Conservation (phyloP, 164 flowering plant species). For the Magnolia sinica region DNA sequence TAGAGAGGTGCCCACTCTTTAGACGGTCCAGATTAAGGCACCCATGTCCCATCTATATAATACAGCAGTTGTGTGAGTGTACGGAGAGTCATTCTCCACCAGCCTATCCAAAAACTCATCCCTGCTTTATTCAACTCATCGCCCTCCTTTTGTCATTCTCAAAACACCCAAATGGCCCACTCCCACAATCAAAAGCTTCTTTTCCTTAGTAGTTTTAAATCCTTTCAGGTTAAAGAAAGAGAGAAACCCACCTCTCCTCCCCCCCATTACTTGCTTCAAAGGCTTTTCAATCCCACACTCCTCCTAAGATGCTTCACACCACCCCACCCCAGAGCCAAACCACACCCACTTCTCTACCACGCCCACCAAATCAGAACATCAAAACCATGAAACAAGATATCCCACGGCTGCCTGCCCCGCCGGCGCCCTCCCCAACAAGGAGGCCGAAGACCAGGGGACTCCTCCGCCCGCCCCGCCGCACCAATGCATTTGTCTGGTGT, state of each 20-base stretch:
- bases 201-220: conserved; percentile 16
- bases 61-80: not conserved
- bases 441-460: conserved; percentile 18
- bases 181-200: conserved; percentile 42
- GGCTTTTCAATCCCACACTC: conserved; percentile 20
- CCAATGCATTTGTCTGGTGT: conserved; percentile 62
- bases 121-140: conserved; percentile 19
- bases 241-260: not conserved
- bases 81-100: not conserved
- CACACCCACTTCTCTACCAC: conserved; percentile 21
- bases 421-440: not conserved
- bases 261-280: conserved; percentile 16
- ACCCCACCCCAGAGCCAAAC: conserved; percentile 29
- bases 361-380: conserved; percentile 32
- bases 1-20: not conserved
- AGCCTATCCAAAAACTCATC: not conserved
- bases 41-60: not conserved
- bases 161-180: conserved; percentile 33
- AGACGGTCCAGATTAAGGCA: not conserved
- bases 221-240: conserved; percentile 16
- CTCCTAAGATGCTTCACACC: conserved; percentile 34
- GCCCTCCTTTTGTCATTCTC: conserved; percentile 32
- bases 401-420: not conserved
- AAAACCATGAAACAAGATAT: conserved; percentile 6
- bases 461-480: conserved; percentile 46